These are phyloP conservation scores for Aspergillus spinulosporus DNA, from an alignment of 2,329 filamentous ascomycete species.

Conservation along the genomic window DNA sequence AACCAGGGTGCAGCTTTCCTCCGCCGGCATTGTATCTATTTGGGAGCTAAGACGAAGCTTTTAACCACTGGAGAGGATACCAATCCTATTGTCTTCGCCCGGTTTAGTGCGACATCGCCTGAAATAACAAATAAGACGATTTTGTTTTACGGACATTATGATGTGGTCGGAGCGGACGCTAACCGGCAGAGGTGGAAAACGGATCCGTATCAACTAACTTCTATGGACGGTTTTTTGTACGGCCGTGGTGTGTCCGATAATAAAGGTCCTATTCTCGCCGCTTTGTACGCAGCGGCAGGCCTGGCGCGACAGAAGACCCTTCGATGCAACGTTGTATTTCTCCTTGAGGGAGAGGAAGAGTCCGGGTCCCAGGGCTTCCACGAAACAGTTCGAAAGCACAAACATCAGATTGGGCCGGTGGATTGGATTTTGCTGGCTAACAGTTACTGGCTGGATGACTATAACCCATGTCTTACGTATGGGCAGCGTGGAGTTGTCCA, in stretches of 20 bases:
- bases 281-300: slow-evolving; percentile 89
- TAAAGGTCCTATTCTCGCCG: slow-evolving; percentile 92
- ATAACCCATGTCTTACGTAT: slow-evolving; percentile 92
- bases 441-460: slow-evolving; percentile 97
- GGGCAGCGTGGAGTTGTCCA: slow-evolving; percentile 91
- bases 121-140: slow-evolving; percentile 74
- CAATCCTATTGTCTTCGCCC: slow-evolving; percentile 91
- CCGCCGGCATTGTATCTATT: slow-evolving; percentile 83
- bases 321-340: slow-evolving; percentile 83
- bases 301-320: slow-evolving; percentile 79
- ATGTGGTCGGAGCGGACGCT: slow-evolving; percentile 87
- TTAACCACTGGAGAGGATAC: slow-evolving; percentile 76
- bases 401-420: slow-evolving; percentile 80
- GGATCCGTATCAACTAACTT: slow-evolving; percentile 86
- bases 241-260: slow-evolving; percentile 97
- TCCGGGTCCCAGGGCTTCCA: slow-evolving; percentile 89
- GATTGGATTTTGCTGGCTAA: slow-evolving; percentile 96
- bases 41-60: slow-evolving; percentile 87
- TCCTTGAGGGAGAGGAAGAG: slow-evolving; percentile 97
- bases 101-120: slow-evolving; percentile 73
- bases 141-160: slow-evolving; percentile 97
- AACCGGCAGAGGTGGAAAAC: slow-evolving; percentile 79
- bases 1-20: slow-evolving; percentile 89
- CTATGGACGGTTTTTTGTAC: slow-evolving; percentile 89
- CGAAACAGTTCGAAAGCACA: slow-evolving; percentile 75